Conservation (phyloP, 495 filamentous ascomycete genomes). For the Ramalina intermedia region DNA sequence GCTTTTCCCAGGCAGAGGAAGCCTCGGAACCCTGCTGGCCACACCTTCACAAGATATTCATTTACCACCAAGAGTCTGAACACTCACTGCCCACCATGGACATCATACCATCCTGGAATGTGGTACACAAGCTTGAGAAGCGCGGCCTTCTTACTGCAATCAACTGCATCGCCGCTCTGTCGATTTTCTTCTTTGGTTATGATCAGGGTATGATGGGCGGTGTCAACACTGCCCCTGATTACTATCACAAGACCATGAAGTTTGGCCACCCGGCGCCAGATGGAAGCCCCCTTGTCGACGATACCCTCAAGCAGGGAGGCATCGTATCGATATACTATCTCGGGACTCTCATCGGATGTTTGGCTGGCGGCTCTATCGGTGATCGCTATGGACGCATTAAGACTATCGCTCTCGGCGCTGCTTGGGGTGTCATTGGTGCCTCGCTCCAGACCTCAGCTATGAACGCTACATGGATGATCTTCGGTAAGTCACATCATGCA, state of each 20-base stretch:
- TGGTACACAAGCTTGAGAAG: conserved; percentile 46
- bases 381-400: conserved; percentile 46
- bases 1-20: no score
- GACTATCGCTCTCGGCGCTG: conserved; percentile 39
- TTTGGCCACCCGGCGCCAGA: conserved; percentile 42
- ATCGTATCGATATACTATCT: conserved; percentile 51
- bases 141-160: conserved; percentile 39
- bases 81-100: conserved; percentile 7
- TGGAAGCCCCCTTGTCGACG: conserved; percentile 33
- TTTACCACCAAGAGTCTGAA: background rate
- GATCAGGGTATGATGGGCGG: conserved; percentile 40
- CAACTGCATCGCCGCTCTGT: conserved; percentile 31
- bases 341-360: conserved; percentile 43
- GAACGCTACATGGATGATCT: conserved; percentile 57
- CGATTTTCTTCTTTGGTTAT: conserved; percentile 43
- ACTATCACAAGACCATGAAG: conserved; percentile 44
- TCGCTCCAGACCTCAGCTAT: conserved; percentile 43
- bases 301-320: conserved; percentile 49
- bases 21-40: background rate
- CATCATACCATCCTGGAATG: conserved; percentile 35
- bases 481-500: conserved; percentile 23
- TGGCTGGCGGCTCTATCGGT: conserved; percentile 45
- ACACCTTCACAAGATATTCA: background rate
- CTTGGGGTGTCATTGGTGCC: conserved; percentile 43
- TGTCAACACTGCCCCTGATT: conserved; percentile 29